Evolutionary conservation across 148 eudicot genomes (phyloP).

Genomic region (Fagopyrum tataricum): DNA sequence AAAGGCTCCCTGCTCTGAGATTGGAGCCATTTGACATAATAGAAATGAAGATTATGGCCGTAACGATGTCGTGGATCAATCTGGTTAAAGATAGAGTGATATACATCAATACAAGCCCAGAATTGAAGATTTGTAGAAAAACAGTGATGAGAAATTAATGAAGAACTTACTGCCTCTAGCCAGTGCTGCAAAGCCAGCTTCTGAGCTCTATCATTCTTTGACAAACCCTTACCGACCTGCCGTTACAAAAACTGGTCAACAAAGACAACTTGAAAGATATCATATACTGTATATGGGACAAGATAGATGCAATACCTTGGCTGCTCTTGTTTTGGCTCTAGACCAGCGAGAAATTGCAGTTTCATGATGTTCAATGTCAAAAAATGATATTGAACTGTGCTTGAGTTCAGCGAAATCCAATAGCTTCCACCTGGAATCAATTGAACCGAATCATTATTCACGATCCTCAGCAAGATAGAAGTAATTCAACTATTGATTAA

Average conservation of each 20-base stretch:
- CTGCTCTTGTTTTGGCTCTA: conserved; percentile 90
- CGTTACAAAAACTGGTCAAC: conserved; percentile 6
- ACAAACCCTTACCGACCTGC: conserved; percentile 93
- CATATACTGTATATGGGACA: neutral
- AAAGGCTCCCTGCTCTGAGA: conserved; percentile 93
- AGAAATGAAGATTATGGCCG: conserved; percentile 93
- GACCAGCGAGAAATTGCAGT: conserved; percentile 97
- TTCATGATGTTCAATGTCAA: conserved; percentile 78
- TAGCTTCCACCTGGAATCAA: conserved; percentile 70
- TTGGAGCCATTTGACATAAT: conserved; percentile 74
- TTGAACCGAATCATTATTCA: neutral
- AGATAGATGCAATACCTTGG: conserved; percentile 47
- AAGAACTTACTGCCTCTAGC: conserved; percentile 84
- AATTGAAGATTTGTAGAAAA: neutral
- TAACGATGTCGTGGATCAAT: conserved; percentile 99
- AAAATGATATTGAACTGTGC: conserved; percentile 86
- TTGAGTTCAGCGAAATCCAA: conserved; percentile 87
- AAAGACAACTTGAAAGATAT: neutral
- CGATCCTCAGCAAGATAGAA: neutral
- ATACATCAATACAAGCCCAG: conserved; percentile 12
- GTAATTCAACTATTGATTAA: neutral
- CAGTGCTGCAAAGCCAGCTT: conserved; percentile 95
- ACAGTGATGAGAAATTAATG: neutral
- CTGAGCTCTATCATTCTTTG: conserved; percentile 73
- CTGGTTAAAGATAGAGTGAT: conserved; percentile 31